Base-by-base conservation (phyloP, 2,329 filamentous ascomycete species). In the Penicillium concentricum region DNA sequence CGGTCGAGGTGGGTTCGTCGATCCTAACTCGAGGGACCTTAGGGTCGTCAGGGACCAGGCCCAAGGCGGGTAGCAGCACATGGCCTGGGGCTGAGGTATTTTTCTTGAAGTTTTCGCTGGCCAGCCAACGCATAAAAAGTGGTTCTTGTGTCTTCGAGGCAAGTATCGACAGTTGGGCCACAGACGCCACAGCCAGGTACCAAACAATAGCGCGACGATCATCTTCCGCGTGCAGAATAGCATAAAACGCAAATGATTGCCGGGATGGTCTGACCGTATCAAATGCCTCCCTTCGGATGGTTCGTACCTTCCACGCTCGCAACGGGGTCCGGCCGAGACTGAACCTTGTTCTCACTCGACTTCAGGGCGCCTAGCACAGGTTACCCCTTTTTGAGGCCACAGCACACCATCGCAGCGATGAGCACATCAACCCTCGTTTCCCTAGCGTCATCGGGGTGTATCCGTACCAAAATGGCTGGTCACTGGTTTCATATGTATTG, bases 151-250 rank as follows among this genome's bases (percentile, higher is more conserved):
- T 28, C 20, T 38, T 32, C 26, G 15, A 44, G 54, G 60, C 39
- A 61, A 41, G 58, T 59, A 62, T 61, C 60, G 52, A 48, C 60
- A 37, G 35, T 57, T 62, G 41, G 28, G 46, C 37, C 54, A 47
- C 46, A 54, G 38, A 43, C 22, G 46, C 58, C 56, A 44, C 60
- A 53, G 6, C 35, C 49, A 43, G 52, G 44, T 32, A 53, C 56
- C 48, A 51, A 38, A 54, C 37, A 49, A 42, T 45, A 55, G 38
- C 12, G 47, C 24, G 62, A 55, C 50, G 62, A 64, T 64, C 61
- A 54, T 60, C 46, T 56, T 61, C 58, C 58, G 46, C 50, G 37
- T 62, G 55, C 50, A 57, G 50, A 13, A 22, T 52, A 30, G 13
- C 30, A 24, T n/a, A 24, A 46, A 32, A 46, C n/a, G 15, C 44